phyloP scores from a whole-genome alignment of 805 yeast genomes.

The Candida peoriensis region DNA sequence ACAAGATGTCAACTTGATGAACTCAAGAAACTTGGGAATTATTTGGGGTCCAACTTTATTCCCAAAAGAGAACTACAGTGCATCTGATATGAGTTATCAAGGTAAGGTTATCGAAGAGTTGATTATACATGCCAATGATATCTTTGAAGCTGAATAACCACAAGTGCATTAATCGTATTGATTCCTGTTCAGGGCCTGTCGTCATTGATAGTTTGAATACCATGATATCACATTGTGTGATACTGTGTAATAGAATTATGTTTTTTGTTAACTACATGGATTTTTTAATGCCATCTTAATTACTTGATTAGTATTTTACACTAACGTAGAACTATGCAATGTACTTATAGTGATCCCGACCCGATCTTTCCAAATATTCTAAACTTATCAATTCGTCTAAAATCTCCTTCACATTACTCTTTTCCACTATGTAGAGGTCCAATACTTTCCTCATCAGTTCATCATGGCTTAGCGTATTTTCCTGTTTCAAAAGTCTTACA shows the following conservation, averaged over 20 bases:
- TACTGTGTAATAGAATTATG: neutral
- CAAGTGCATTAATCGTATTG: neutral
- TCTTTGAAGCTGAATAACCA: constrained; percentile 54
- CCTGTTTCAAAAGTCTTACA: constrained; percentile 15
- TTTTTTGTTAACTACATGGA: neutral
- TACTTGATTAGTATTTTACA: too few species aligned
- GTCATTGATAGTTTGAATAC: too few species aligned
- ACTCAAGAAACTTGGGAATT: constrained; percentile 70
- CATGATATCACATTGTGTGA: too few species aligned
- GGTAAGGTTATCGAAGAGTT: constrained; percentile 80
- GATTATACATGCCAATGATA: constrained; percentile 77
- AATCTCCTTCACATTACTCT: constrained; percentile 7
- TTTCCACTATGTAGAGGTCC: constrained; percentile 6
- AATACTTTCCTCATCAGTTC: constrained; percentile 8
- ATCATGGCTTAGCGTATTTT: constrained; percentile 10
- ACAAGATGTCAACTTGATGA: constrained; percentile 73
- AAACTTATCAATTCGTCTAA: constrained; percentile 7
- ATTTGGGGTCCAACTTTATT: constrained; percentile 94
- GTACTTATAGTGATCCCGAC: constrained; percentile 12
- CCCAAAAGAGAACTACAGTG: constrained; percentile 58
- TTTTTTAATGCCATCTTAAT: constrained; percentile 1
- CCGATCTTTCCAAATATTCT: constrained; percentile 4
- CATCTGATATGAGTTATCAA: constrained; percentile 71
- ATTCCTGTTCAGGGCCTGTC: too few species aligned
- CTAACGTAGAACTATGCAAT: too few species aligned